Evolutionary conservation across 108 stramenopile genomes (phyloP).

Genomic region (Asterionellopsis glacialis): DNA sequence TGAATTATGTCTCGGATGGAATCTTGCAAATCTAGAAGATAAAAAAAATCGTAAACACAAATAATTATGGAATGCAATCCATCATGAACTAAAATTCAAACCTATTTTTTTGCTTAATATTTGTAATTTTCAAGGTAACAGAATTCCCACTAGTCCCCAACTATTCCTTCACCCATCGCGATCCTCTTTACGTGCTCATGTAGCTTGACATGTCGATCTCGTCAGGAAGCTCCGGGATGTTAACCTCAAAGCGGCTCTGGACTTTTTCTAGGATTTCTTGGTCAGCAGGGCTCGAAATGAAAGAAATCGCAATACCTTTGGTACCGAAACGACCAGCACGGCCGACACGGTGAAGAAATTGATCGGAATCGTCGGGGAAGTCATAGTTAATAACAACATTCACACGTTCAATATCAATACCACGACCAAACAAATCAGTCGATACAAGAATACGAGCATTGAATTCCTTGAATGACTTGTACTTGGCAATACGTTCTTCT

Average conservation of each 20-base stretch:
- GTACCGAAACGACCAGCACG: constrained; percentile 99
- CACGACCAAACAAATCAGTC: constrained; percentile 99
- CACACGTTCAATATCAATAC: constrained; percentile 99
- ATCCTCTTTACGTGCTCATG: constrained; percentile 80
- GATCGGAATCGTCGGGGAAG: constrained; percentile 96
- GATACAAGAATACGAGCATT: constrained; percentile 98
- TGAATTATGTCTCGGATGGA: no score
- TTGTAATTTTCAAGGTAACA: no score
- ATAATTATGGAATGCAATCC: no score
- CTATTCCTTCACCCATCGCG: neutral
- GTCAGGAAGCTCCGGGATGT: constrained; percentile 97
- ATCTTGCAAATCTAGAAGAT: no score
- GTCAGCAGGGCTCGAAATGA: constrained; percentile 91
- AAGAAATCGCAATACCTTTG: constrained; percentile 98
- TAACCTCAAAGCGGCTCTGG: constrained; percentile 97
- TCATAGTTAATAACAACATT: constrained; percentile 99
- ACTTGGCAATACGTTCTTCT: constrained; percentile 94
- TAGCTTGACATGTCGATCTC: constrained; percentile 95
- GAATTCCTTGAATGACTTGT: constrained; percentile 98
- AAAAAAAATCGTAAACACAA: no score
- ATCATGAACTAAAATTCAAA: no score
- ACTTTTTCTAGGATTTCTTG: constrained; percentile 93
- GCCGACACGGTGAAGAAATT: constrained; percentile 98
- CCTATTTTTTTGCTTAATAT: no score
- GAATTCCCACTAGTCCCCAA: no score